Base-by-base conservation (phyloP, 139 green algal genomes). In the Chloropicon primus region DNA sequence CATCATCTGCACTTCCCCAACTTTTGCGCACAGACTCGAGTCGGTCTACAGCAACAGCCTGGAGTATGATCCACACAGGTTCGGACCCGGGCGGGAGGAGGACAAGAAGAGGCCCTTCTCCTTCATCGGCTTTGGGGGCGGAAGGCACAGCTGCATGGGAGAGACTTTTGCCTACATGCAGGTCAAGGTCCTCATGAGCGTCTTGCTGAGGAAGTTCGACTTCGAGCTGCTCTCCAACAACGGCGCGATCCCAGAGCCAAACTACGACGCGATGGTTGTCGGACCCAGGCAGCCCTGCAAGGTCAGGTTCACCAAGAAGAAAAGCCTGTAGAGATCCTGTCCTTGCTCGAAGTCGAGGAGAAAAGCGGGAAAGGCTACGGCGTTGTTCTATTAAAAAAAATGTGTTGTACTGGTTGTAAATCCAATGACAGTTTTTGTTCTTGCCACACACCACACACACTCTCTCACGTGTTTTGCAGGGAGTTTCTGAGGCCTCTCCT, bases 121-220 rank as follows among this genome's bases (percentile, higher is more conserved):
- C 1, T 98, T 92, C 88, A 91, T 97, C 41, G 91, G 94, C 25
- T 99, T 99, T 86, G 95, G 95, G 26, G 92, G 90, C 22, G 95
- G 95, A 26, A 85, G 95, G 71, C 95, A 99, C 84, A 91, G 86
- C 10, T 99, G 95, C 94, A 96, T 99, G 86, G 95, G 95, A 71
- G 88, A 93, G 80, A 96, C 94, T 80, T 99, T 99, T 83, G 95
- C 94, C 0, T 97, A 96, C 89, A 84, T 97, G 77, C 89, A 91
- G 83, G 81, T 85, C 24, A 2, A 77, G 2, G 1, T 24, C 27
- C 27, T 71, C 54, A 80, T 28, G 91, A 98, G 90, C 74, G 84
- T 96, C 54, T 77, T 98, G 73, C 80, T 99, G 78, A 84, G 95
- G 29, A 94, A 98, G 79, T 99, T 98, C 85, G 93, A 97, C n/a